A percentile compares a stretch with the other conserved stretches of the same genome.
These are phyloP conservation scores for Dendrobium officinale DNA, from an alignment of 106 monocot genomes.

Conservation along the genomic window DNA sequence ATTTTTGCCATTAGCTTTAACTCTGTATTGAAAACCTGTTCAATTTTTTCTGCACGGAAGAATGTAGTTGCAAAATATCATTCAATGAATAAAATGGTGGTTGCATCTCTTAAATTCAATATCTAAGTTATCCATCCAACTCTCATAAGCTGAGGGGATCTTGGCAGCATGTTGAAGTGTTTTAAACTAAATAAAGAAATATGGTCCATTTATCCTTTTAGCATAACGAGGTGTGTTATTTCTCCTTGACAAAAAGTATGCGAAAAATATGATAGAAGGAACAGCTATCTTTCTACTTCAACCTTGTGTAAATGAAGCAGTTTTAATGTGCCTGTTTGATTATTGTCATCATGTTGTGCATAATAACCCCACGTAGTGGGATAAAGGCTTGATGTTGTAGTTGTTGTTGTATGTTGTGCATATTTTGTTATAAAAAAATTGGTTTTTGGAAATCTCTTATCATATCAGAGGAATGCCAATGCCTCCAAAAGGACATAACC, in stretches of 20 bases:
- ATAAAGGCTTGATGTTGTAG: no score
- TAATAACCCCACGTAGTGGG: no score
- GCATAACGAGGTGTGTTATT: not conserved
- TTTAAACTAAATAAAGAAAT: not conserved
- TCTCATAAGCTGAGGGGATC: not conserved
- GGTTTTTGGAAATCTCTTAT: not conserved
- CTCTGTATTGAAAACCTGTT: not conserved
- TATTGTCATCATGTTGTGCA: not conserved
- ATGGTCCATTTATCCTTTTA: not conserved
- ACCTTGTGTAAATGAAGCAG: not conserved
- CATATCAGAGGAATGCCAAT: not conserved
- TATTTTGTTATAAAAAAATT: not conserved
- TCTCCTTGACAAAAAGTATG: not conserved
- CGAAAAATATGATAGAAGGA: not conserved
- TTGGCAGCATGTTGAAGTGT: not conserved
- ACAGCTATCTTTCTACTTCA: not conserved
- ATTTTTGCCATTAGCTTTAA: not conserved
- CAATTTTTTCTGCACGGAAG: not conserved
- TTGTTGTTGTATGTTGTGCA: no score
- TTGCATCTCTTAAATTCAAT: not conserved
- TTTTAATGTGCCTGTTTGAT: not conserved
- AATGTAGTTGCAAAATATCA: not conserved
- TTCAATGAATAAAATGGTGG: not conserved
- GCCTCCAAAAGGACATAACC: no score
- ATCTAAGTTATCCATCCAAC: not conserved